Evolutionary conservation across 805 yeast species (phyloP).

Genomic region (Pichia gijzeniarum): DNA sequence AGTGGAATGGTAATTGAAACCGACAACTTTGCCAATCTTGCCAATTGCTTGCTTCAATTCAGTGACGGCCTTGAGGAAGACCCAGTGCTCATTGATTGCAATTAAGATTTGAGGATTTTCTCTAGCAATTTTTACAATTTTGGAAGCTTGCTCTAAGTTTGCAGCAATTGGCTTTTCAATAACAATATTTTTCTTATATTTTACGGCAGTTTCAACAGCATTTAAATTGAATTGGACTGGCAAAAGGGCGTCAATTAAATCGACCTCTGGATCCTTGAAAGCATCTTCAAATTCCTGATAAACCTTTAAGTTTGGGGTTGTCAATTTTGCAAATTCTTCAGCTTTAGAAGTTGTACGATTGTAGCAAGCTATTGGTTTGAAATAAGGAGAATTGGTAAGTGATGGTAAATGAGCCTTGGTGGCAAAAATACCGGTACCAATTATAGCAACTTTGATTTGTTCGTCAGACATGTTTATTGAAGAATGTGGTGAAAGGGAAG

Average conservation of each 20-base stretch:
- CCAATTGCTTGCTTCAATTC: constrained; percentile 52
- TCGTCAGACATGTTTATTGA: not conserved
- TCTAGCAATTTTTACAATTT: constrained; percentile 63
- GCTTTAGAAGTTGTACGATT: constrained; percentile 87
- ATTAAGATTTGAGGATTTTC: constrained; percentile 57
- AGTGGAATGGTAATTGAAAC: constrained; percentile 67
- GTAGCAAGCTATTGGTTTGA: constrained; percentile 62
- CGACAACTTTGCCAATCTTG: constrained; percentile 64
- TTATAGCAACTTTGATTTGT: constrained; percentile 50
- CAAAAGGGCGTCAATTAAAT: constrained; percentile 74
- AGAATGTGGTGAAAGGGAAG: not conserved
- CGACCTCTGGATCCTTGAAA: constrained; percentile 59
- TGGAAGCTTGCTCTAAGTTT: constrained; percentile 68
- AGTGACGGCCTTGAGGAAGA: constrained; percentile 55
- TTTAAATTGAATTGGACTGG: constrained; percentile 81
- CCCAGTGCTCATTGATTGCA: constrained; percentile 81
- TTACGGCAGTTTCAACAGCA: constrained; percentile 63
- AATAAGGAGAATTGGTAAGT: constrained; percentile 42
- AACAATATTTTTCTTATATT: constrained; percentile 68
- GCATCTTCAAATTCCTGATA: constrained; percentile 59
- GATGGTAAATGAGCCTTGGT: constrained; percentile 77
- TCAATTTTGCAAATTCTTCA: constrained; percentile 52
- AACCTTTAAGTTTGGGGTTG: constrained; percentile 50
- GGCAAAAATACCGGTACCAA: constrained; percentile 89
- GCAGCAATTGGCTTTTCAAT: constrained; percentile 95